Percentiles rank a stretch among this genome's conserved stretches.
phyloP scores from a whole-genome alignment of 2,329 filamentous ascomycete genomes.

The Sporothrix mexicana region DNA sequence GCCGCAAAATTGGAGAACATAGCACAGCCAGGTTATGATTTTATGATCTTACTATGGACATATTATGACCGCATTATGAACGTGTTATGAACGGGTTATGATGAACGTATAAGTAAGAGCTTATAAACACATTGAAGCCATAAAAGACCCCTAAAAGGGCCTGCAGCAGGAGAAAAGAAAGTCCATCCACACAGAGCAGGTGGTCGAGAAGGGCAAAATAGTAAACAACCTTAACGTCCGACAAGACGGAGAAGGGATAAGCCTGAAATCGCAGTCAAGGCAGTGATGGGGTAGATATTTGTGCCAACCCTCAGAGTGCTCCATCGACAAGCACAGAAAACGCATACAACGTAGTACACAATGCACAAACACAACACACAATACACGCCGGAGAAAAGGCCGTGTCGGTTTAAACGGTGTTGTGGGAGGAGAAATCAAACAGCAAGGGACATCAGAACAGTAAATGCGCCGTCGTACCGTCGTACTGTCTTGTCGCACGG shows the following conservation, averaged over 20 bases:
- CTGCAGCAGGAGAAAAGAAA: slow-evolving; percentile 3
- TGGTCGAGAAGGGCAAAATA: neutral
- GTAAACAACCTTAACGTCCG: neutral
- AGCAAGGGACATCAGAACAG: neutral
- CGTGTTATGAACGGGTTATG: neutral
- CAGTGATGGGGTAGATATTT: no score
- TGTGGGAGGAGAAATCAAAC: neutral
- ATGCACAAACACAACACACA: no score
- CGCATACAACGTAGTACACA: no score
- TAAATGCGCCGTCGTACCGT: neutral
- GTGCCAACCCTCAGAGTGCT: no score
- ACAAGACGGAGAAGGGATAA: neutral
- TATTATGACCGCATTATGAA: no score
- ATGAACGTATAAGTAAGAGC: neutral
- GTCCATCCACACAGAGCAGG: slow-evolving; percentile 13
- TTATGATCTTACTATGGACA: no score
- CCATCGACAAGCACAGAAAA: no score
- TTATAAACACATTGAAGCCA: neutral
- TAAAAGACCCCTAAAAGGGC: neutral
- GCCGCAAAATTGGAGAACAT: neutral
- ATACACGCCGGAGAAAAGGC: neutral
- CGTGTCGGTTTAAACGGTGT: neutral
- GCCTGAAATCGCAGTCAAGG: no score
- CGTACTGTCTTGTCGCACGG: neutral
- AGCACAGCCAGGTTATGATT: no score